These are phyloP conservation scores for Isabelozyma rhagii DNA, from an alignment of 805 yeast genomes.

Conservation along the genomic window DNA sequence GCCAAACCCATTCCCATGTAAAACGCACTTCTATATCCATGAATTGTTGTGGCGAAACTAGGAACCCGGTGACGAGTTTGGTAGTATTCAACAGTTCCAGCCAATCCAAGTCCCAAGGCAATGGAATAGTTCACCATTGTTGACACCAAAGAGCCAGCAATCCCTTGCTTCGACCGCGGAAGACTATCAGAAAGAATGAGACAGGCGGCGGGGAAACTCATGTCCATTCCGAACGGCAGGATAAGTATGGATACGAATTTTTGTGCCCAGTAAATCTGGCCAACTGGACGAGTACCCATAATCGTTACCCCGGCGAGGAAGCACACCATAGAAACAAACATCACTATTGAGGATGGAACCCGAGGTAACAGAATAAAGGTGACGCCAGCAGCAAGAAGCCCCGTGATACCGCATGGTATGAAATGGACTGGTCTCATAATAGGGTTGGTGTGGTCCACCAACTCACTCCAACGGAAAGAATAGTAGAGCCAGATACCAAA, in stretches of 20 bases:
- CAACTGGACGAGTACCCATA: conserved; percentile 53
- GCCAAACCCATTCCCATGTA: conserved; percentile 33
- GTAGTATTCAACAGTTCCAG: conserved; percentile 32
- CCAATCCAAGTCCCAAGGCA: conserved; percentile 32
- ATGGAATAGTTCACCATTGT: conserved; percentile 70
- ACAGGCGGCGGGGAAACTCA: conserved; percentile 74
- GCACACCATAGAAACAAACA: conserved; percentile 49
- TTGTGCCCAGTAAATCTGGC: conserved; percentile 60
- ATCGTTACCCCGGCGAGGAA: conserved; percentile 51
- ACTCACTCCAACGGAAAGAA: conserved; percentile 45
- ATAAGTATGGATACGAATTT: conserved; percentile 53
- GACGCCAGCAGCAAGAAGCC: conserved; percentile 50
- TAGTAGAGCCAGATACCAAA: conserved; percentile 71
- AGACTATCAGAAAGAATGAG: conserved; percentile 54
- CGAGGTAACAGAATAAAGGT: conserved; percentile 47
- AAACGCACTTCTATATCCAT: conserved; percentile 24
- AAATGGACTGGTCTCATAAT: conserved; percentile 25
- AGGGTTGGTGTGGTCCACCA: conserved; percentile 41
- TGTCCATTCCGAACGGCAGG: conserved; percentile 71
- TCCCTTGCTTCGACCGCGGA: conserved; percentile 67
- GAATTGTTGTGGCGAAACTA: conserved; percentile 10
- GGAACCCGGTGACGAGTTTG: conserved; percentile 14
- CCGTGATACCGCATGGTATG: conserved; percentile 39
- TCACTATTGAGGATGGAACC: conserved; percentile 46
- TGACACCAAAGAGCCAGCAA: conserved; percentile 71